Evolutionary conservation across 2,329 filamentous ascomycete genomes (phyloP), one percentile per base, ranked within the genome.

Genomic region (Neofusicoccum parvum): DNA sequence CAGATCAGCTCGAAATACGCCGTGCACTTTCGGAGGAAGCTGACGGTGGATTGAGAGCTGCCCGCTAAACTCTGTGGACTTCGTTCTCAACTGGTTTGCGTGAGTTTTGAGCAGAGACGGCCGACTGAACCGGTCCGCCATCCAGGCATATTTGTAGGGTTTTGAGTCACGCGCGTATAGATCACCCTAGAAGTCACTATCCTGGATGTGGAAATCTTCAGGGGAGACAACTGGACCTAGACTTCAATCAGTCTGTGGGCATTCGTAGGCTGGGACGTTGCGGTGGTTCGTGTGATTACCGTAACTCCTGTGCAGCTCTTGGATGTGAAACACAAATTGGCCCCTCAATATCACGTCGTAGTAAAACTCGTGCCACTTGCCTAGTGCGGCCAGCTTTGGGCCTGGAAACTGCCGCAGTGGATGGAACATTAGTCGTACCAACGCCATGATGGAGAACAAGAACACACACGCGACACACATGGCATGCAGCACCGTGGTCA

Each of bases 21-120:
- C 27, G 6, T 32, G 27, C 5, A 32, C 5, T 32, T 7, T 32
- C 14, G 3, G 45, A 20, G 53, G n/a, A 5, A 49, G 43, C 34
- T 68, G 67, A 74, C 74, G 76, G 73, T 27, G 73, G 73, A 56
- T 68, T 70, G 32, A 76, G 50, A 12, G 74, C 74, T 43, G 73
- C 73, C 34, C 74, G 71, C 45, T 74, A 70, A 34, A 72, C 70
- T 65, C 74, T 75, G 56, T 77, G 75, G 12, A 71, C 65, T 7
- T 69, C 70, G 7, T 71, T 70, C 34, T 74, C 66, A 2, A 75
- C 70, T 3, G 37, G 34, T n/a, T 15, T 15, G 17, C 20, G 11
- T 41, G 37, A 17, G 6, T 15, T 32, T 36, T 56, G 36, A 36
- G 37, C 12, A 12, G 12, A 15, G 20, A 17, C 11, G 20, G 17